Conservation (phyloP, 2,329 filamentous ascomycete species). For the Plectosphaerella plurivora region DNA sequence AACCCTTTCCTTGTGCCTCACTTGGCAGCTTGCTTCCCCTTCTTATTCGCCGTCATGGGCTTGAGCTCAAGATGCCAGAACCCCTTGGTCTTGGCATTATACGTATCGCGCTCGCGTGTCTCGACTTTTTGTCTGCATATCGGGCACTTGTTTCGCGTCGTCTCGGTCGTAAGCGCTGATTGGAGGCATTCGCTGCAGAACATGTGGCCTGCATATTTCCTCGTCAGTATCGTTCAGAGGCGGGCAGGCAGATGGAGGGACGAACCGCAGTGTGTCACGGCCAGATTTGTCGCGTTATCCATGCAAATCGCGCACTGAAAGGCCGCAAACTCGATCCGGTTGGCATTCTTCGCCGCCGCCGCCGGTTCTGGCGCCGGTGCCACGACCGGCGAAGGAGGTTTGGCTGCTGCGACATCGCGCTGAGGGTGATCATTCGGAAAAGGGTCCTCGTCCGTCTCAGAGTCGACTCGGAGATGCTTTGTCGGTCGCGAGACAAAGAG, state of each 20-base stretch:
- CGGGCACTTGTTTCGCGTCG: constrained; percentile 54
- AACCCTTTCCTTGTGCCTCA: not conserved
- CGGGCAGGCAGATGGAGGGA: constrained; percentile 4
- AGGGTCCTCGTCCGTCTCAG: too few species aligned
- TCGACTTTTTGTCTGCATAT: constrained; percentile 60
- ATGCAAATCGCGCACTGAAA: constrained; percentile 67
- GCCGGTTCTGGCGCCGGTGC: constrained; percentile 17
- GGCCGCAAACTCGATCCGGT: constrained; percentile 44
- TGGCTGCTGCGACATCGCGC: too few species aligned
- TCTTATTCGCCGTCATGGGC: constrained; percentile 51
- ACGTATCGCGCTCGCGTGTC: constrained; percentile 33
- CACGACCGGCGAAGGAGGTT: too few species aligned
- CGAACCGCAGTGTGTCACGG: constrained; percentile 64
- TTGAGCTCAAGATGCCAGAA: constrained; percentile 59
- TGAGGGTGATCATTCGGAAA: too few species aligned
- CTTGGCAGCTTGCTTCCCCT: constrained; percentile 37
- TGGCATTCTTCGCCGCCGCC: constrained; percentile 41
- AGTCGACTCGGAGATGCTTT: not conserved
- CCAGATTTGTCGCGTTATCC: constrained; percentile 54
- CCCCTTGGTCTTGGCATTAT: constrained; percentile 43
- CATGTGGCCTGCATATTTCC: constrained; percentile 48
- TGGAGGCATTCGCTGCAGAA: constrained; percentile 62
- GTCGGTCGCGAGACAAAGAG: constrained; percentile 3
- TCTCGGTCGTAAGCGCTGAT: constrained; percentile 52
- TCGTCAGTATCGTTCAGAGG: not conserved